Base-by-base conservation (phyloP, 225 moss, liverwort and hornwort species). In the Marchantia polymorpha region DNA sequence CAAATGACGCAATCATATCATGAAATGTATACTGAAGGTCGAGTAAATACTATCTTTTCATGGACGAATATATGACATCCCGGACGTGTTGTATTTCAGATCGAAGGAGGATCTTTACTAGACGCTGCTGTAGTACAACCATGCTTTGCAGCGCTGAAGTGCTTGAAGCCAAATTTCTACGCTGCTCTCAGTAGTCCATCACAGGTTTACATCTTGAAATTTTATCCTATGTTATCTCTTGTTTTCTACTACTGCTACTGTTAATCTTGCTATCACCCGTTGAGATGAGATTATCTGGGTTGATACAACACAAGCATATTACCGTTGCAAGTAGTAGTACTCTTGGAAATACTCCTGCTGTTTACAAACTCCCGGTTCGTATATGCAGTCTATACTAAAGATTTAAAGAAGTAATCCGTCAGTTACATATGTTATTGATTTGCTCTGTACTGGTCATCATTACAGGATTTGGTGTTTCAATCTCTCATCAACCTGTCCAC, bases 91-190 rank as follows among this genome's bases (percentile, higher is more conserved):
- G 31, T 74, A 55, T 23, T 81, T 70, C 83, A 96, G 96, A 83
- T 94, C 65, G 88, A 92, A 22, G 91, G 87, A 81, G 99, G 93
- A 65, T 93, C 91, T 12, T 64, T 83, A 73, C 81, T 74, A 53
- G 99, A 99, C 77, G 64, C 85, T 74, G 99, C 92, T 66, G 92
- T 95, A 58, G 76, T 88, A 65, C 91, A 84, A 55, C 99, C 99
- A 81, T 93, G 95, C 85, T 64, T 83, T 75, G 85, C 89, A 64
- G 92, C 91, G 72, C 83, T 99, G 9, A 85, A 85, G 76, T 91
- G 95, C 88, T 76, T 99, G 83, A 91, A 90, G 50, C 73, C 84
- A 53, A 91, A 90, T 13, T 91, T 99, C 76, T 93, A 88, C 69
- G 73, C 77, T 65, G 76, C 83, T 69, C 89, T 95, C 50, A 74